These are phyloP conservation scores for Przewalskia tangutica DNA, from an alignment of 257 asterid species.

Conservation along the genomic window DNA sequence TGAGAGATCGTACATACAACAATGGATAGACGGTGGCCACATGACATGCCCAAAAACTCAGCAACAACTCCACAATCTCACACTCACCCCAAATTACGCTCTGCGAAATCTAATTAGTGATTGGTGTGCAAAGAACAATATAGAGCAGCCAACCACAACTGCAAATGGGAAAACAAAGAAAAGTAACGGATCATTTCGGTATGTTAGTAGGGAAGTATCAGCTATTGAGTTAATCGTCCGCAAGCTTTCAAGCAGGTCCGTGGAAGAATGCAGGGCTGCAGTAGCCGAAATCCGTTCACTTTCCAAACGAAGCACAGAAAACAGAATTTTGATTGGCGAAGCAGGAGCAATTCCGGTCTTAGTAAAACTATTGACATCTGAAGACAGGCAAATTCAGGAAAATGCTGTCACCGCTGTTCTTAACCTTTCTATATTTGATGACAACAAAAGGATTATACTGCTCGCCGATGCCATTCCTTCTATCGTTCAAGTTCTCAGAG, in stretches of 20 bases:
- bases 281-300: conserved; percentile 74
- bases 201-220: conserved; percentile 59
- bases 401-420: conserved; percentile 80
- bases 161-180: conserved; percentile 57
- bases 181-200: conserved; percentile 77
- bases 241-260: conserved; percentile 53
- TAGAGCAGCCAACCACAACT: conserved; percentile 48
- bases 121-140: conserved; percentile 64
- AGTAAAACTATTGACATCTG: conserved; percentile 57
- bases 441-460: conserved; percentile 75
- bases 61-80: conserved; percentile 66
- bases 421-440: conserved; percentile 71
- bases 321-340: conserved; percentile 76
- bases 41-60: conserved; percentile 93
- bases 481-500: conserved; percentile 75
- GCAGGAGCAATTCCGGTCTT: conserved; percentile 85
- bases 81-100: conserved; percentile 80
- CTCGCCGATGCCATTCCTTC: conserved; percentile 87
- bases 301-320: conserved; percentile 87
- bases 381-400: conserved; percentile 59
- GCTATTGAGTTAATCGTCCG: conserved; percentile 60
- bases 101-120: conserved; percentile 67
- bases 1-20: conserved; percentile 85
- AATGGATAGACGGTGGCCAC: conserved; percentile 94
- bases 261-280: conserved; percentile 57